Evolutionary conservation across 352 stramenopile species (phyloP).

Genomic region (Peronospora belbahrii): DNA sequence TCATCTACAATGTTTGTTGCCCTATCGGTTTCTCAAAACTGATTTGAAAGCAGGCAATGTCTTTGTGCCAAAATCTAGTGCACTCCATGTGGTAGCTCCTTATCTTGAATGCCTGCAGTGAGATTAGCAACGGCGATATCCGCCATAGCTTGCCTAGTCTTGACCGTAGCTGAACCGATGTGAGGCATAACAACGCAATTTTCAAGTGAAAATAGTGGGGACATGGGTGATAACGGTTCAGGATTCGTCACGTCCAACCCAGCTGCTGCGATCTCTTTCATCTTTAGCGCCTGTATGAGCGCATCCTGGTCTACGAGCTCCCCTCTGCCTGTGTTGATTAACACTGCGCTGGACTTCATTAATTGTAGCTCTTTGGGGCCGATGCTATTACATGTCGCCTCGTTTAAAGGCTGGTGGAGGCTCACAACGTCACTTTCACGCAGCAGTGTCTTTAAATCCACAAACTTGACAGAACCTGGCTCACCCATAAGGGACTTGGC

Average conservation of each 20-base stretch:
- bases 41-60: neutral
- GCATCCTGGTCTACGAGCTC: slow-evolving; percentile 87
- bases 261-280: slow-evolving; percentile 41
- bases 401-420: slow-evolving; percentile 76
- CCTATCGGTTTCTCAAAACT: neutral
- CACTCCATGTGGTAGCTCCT: slow-evolving; percentile 41
- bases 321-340: slow-evolving; percentile 90
- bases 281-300: slow-evolving; percentile 37
- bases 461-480: slow-evolving; percentile 47
- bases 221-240: slow-evolving; percentile 79
- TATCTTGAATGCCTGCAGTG: slow-evolving; percentile 33
- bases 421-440: slow-evolving; percentile 82
- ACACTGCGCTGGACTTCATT: slow-evolving; percentile 83
- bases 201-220: slow-evolving; percentile 56
- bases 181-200: slow-evolving; percentile 64
- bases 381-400: slow-evolving; percentile 65
- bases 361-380: slow-evolving; percentile 54
- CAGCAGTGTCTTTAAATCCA: slow-evolving; percentile 69
- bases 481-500: slow-evolving; percentile 26
- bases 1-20: neutral
- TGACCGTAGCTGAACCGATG: slow-evolving; percentile 50
- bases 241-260: slow-evolving; percentile 85
- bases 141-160: slow-evolving; percentile 67
- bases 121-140: slow-evolving; percentile 67
- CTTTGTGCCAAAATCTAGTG: slow-evolving; percentile 8